phyloP scores from a whole-genome alignment of 2,329 filamentous ascomycete species.

The Teratosphaeria viscida region DNA sequence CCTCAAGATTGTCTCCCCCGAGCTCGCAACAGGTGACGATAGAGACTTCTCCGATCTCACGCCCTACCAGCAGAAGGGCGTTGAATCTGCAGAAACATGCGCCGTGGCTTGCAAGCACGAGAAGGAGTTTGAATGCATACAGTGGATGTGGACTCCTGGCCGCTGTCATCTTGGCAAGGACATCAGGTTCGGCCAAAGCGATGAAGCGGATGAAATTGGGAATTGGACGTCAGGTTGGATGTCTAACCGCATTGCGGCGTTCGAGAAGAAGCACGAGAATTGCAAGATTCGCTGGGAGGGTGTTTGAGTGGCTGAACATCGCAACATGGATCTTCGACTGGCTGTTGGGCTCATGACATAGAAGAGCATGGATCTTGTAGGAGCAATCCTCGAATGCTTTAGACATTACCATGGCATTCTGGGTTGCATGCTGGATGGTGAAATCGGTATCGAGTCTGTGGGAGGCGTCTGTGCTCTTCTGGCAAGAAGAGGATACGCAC shows the following conservation, averaged over 20 bases:
- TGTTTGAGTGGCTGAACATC: not conserved
- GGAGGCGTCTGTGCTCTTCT: not conserved
- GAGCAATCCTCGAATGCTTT: not conserved
- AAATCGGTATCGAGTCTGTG: not conserved
- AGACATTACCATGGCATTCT: not conserved
- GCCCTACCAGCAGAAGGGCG: constrained; percentile 16
- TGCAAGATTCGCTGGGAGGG: not conserved
- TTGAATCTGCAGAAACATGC: constrained; percentile 18
- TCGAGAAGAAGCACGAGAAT: constrained; percentile 11
- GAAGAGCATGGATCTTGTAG: not conserved
- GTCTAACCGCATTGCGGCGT: constrained; percentile 12
- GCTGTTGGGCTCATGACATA: not conserved
- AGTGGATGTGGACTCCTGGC: constrained; percentile 26
- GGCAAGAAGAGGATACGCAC: not conserved
- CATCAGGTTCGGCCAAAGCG: constrained; percentile 22
- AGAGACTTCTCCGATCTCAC: constrained; percentile 12
- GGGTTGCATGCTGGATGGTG: not conserved
- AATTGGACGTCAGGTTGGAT: constrained; percentile 26
- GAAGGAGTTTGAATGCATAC: constrained; percentile 19
- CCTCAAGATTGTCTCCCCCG: constrained; percentile 14
- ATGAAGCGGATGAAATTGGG: constrained; percentile 16
- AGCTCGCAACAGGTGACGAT: constrained; percentile 12
- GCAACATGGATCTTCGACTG: not conserved
- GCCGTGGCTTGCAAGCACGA: constrained; percentile 17
- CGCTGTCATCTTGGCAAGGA: constrained; percentile 24